phyloP scores from a whole-genome alignment of 257 asterid genomes.

The Thymus mandschuricus region DNA sequence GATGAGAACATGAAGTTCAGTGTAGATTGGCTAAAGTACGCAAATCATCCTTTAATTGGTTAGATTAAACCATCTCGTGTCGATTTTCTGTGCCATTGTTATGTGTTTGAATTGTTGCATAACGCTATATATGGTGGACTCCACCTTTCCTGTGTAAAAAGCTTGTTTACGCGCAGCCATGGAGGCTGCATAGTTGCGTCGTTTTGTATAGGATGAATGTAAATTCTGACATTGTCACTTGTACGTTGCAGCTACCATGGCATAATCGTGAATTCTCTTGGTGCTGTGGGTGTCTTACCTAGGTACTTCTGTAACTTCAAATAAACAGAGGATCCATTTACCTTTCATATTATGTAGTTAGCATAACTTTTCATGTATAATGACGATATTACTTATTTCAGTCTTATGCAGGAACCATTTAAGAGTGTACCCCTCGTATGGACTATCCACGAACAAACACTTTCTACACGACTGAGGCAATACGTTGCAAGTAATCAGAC shows the following conservation, averaged over 20 bases:
- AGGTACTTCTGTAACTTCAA: background rate
- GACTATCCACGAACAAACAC: slow-evolving; percentile 81
- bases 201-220: no score
- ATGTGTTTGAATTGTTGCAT: no score
- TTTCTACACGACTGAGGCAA: slow-evolving; percentile 59
- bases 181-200: background rate
- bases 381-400: slow-evolving; percentile 58
- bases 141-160: background rate
- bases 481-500: slow-evolving; percentile 54
- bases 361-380: slow-evolving; percentile 28
- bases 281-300: slow-evolving; percentile 7
- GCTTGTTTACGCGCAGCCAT: background rate
- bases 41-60: slow-evolving; percentile 20
- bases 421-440: slow-evolving; percentile 73
- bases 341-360: slow-evolving; percentile 3
- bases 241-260: slow-evolving; percentile 73
- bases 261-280: slow-evolving; percentile 75
- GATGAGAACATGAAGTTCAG: slow-evolving; percentile 51
- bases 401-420: slow-evolving; percentile 95
- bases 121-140: background rate
- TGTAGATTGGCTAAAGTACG: slow-evolving; percentile 92
- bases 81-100: slow-evolving; percentile 4
- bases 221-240: background rate
- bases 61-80: slow-evolving; percentile 13
- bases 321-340: background rate